Evolutionary conservation across 306 rosid genomes (phyloP), one percentile per base, ranked within the genome.

Genomic region (Malus asiatica): DNA sequence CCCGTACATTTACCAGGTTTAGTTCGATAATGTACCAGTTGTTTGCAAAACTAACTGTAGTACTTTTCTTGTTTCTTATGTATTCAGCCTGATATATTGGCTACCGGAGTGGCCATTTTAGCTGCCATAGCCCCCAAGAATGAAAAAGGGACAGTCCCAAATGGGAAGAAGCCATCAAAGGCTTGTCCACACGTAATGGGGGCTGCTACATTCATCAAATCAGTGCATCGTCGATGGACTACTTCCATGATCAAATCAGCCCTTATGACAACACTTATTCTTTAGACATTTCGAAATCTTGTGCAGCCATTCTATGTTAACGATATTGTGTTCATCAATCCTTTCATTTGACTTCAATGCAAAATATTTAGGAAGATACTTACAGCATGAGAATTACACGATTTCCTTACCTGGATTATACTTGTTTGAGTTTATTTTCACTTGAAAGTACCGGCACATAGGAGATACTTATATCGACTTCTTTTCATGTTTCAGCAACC

Each of bases 111-210:
- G 78, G 79, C 89, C 76, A 90, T 95, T 85, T 84, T 95, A 75
- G 98, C 89, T 69, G 95, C 96, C 45, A 38, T 83, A 40, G 61
- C 81, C 74, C 96, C 98, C n/a, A 30, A 60, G 35, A 85, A 71
- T 15, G 97, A 90, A 53, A 79, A 82, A 12, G 93, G 91, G 48
- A 84, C 86, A 35, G 81, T 83, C 69, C 93, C 93, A 40, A 15
- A 78, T 8, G 93, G 93, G 46, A 75, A 83, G 77, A 90, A 77
- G 23, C 90, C 93, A 27, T 85, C 98, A 61, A 46, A 65, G 98
- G 90, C 98, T 29, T 95, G 98, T 80, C 98, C 97, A 25, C 96
- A 95, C 66, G 93, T 92, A 25, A 78, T 97, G 18, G 96, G 98
- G 6, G 95, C 96, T 58, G 96, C 91, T 73, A 93, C 96, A 75